These are phyloP conservation scores for Ramularia endophylla DNA, from an alignment of 2,329 filamentous ascomycete genomes.

Conservation along the genomic window DNA sequence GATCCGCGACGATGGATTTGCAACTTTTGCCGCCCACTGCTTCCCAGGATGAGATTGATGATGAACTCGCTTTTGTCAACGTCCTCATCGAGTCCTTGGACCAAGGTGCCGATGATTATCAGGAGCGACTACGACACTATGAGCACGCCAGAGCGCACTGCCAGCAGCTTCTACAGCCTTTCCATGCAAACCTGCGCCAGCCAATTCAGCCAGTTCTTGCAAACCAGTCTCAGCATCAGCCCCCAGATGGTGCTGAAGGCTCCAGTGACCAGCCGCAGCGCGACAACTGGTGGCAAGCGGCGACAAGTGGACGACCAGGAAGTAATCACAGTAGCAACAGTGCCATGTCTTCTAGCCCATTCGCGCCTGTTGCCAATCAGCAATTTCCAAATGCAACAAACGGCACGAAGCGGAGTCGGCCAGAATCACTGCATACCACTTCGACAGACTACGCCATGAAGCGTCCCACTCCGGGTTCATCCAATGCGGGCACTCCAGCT, in stretches of 20 bases:
- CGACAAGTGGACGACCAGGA: slow-evolving; percentile 14
- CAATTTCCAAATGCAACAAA: slow-evolving; percentile 3
- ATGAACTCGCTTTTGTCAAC: slow-evolving; percentile 30
- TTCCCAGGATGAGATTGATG: slow-evolving; percentile 23
- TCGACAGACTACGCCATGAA: slow-evolving; percentile 21
- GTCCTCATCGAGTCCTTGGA: slow-evolving; percentile 30
- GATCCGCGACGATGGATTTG: no score
- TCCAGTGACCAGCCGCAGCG: slow-evolving; percentile 7
- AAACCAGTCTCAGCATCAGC: no score
- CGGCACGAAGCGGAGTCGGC: slow-evolving; percentile 19
- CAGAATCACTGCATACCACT: slow-evolving; percentile 12
- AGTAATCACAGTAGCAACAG: slow-evolving; percentile 13
- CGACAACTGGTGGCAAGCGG: slow-evolving; percentile 13
- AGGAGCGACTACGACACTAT: slow-evolving; percentile 17
- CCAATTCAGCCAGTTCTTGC: slow-evolving; percentile 10
- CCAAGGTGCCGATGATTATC: slow-evolving; percentile 25
- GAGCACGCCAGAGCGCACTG: slow-evolving; percentile 12
- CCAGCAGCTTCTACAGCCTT: slow-evolving; percentile 5
- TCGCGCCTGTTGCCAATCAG: background rate
- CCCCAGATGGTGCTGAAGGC: no score
- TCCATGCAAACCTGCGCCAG: slow-evolving; percentile 2
- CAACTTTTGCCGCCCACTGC: slow-evolving; percentile 1
- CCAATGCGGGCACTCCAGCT: slow-evolving; percentile 21
- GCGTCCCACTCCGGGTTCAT: slow-evolving; percentile 26
- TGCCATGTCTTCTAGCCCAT: slow-evolving; percentile 1